Evolutionary conservation across 805 yeast genomes (phyloP).

Genomic region (Candida gorgasii): DNA sequence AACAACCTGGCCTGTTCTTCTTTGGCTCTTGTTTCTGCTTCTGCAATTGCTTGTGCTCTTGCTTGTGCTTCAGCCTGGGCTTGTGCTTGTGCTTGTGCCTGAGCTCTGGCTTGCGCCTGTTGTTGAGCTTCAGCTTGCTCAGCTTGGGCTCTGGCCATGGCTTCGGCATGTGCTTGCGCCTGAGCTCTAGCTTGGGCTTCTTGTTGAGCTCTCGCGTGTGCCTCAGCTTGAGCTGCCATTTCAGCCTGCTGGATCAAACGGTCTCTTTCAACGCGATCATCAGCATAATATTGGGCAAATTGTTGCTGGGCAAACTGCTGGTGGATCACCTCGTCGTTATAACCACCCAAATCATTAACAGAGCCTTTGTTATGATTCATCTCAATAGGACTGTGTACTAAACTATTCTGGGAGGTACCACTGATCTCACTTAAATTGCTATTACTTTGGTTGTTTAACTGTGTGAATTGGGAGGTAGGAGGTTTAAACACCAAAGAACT

Average conservation of each 20-base stretch:
- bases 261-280: conserved; percentile 1
- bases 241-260: conserved; percentile 13
- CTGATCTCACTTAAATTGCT: conserved; percentile 41
- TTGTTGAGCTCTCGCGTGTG: conserved; percentile 9
- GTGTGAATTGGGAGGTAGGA: conserved; percentile 37
- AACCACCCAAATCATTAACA: conserved; percentile 15
- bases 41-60: conserved; percentile 11
- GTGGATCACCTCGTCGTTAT: conserved; percentile 17
- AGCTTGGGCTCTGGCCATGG: neutral
- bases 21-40: conserved; percentile 7
- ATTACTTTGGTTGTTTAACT: conserved; percentile 38
- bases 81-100: conserved; percentile 4
- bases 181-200: conserved; percentile 8
- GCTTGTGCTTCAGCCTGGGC: conserved; percentile 9
- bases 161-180: conserved; percentile 7
- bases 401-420: conserved; percentile 17
- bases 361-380: conserved; percentile 21
- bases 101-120: conserved; percentile 14
- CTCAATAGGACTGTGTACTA: conserved; percentile 3
- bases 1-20: conserved; percentile 12
- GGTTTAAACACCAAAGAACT: conserved; percentile 36
- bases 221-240: conserved; percentile 7
- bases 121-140: conserved; percentile 7
- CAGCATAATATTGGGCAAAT: conserved; percentile 4
- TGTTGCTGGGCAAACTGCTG: conserved; percentile 18